These are phyloP conservation scores for Macrotyloma uniflorum DNA, from an alignment of 306 rosid genomes.

Conservation along the genomic window DNA sequence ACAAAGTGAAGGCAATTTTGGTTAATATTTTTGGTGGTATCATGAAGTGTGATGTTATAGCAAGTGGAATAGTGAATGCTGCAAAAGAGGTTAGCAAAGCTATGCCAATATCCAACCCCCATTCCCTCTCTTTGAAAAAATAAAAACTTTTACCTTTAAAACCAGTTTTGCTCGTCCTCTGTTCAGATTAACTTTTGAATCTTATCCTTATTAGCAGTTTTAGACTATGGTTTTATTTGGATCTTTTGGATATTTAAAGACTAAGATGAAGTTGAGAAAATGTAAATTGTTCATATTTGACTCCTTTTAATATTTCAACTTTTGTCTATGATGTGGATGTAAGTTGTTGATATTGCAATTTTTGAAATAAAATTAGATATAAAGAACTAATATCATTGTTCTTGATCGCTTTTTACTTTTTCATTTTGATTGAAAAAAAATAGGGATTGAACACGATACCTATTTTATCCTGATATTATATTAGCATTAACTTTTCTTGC, in stretches of 20 bases:
- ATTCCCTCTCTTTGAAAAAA: too few species aligned
- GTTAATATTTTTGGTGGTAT: conserved; percentile 98
- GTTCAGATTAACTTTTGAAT: neutral
- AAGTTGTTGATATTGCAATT: conserved; percentile 12
- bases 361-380: neutral
- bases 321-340: conserved; percentile 22
- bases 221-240: conserved; percentile 1
- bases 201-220: conserved; percentile 8
- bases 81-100: conserved; percentile 74
- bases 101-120: neutral
- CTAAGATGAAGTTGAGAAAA: conserved; percentile 7
- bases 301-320: conserved; percentile 23
- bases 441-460: neutral
- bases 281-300: conserved; percentile 9
- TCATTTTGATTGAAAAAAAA: neutral
- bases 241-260: neutral
- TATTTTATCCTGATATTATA: conserved; percentile 18
- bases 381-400: neutral
- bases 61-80: conserved; percentile 98
- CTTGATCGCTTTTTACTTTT: neutral
- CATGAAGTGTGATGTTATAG: conserved; percentile 98
- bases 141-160: too few species aligned
- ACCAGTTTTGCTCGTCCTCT: conserved; percentile 5
- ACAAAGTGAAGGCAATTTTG: conserved; percentile 95
- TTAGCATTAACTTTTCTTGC: conserved; percentile 32